Conservation (phyloP, 495 filamentous ascomycete species). For the Trichoderma parareesei region DNA sequence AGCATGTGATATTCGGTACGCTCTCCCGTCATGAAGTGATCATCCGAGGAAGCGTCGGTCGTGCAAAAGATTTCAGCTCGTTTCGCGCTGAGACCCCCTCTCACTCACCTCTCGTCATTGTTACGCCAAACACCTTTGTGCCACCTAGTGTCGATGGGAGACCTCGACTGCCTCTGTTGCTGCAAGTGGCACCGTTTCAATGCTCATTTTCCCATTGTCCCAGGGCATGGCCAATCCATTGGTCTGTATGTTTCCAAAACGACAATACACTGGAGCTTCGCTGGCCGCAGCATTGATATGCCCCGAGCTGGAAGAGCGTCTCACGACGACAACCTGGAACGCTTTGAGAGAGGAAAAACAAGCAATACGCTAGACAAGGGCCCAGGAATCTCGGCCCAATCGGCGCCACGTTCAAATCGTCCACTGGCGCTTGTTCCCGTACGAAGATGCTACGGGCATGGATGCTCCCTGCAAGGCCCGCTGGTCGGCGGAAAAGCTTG, state of each 20-base stretch:
- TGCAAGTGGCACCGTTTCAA: too few species aligned
- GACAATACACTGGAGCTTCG: neutral
- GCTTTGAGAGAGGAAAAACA: neutral
- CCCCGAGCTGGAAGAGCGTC: neutral
- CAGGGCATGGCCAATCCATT: too few species aligned
- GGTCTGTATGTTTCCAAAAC: neutral
- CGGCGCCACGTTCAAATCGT: neutral
- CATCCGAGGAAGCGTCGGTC: too few species aligned
- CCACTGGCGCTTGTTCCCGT: neutral
- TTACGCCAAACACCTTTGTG: too few species aligned
- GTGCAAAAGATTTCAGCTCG: too few species aligned
- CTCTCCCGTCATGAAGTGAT: too few species aligned
- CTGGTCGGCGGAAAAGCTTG: conserved; percentile 3
- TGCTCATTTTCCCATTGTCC: too few species aligned
- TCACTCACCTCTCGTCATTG: too few species aligned
- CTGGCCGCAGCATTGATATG: neutral
- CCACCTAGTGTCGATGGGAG: too few species aligned
- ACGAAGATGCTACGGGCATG: neutral
- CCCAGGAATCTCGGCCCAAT: neutral
- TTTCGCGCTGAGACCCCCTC: too few species aligned
- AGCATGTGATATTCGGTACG: too few species aligned
- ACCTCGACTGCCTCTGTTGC: too few species aligned
- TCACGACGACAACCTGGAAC: neutral
- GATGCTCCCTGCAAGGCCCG: neutral
- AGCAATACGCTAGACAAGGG: conserved; percentile 8